Evolutionary conservation across 345 rosid genomes (phyloP).

Genomic region (Pelargonium nanum): DNA sequence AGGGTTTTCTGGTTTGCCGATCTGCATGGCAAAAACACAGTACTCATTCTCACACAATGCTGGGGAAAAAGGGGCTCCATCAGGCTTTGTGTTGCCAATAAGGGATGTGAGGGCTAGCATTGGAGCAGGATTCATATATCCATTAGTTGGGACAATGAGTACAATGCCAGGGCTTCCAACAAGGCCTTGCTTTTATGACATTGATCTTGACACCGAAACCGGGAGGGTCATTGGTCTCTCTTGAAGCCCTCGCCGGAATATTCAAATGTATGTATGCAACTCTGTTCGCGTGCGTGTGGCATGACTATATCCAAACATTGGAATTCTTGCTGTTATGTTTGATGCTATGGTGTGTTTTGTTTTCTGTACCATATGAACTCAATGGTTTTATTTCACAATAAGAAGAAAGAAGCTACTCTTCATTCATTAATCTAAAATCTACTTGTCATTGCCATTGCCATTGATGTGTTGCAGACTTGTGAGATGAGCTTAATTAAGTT

Average conservation of each 20-base stretch:
- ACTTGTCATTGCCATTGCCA: no score
- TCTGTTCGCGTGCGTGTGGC: background rate
- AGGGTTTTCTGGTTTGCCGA: slow-evolving; percentile 86
- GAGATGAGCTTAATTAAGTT: no score
- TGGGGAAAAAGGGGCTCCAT: slow-evolving; percentile 76
- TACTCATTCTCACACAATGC: slow-evolving; percentile 87
- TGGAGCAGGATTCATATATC: slow-evolving; percentile 95
- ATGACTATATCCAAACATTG: no score
- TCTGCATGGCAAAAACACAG: slow-evolving; percentile 98
- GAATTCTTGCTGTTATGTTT: background rate
- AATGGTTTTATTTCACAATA: no score
- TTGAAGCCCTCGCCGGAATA: slow-evolving; percentile 15
- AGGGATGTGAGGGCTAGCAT: slow-evolving; percentile 94
- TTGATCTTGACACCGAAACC: slow-evolving; percentile 66
- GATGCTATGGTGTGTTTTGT: background rate
- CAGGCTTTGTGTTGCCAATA: slow-evolving; percentile 70
- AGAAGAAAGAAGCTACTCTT: no score
- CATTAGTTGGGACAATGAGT: slow-evolving; percentile 91
- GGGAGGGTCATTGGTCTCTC: slow-evolving; percentile 90
- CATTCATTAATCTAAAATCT: no score
- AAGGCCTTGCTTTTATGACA: slow-evolving; percentile 93
- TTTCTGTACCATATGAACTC: no score
- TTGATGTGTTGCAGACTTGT: no score
- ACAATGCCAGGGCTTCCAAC: slow-evolving; percentile 99
- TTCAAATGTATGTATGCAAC: background rate